Evolutionary conservation across 306 rosid genomes (phyloP).

Genomic region (Urtica urens): DNA sequence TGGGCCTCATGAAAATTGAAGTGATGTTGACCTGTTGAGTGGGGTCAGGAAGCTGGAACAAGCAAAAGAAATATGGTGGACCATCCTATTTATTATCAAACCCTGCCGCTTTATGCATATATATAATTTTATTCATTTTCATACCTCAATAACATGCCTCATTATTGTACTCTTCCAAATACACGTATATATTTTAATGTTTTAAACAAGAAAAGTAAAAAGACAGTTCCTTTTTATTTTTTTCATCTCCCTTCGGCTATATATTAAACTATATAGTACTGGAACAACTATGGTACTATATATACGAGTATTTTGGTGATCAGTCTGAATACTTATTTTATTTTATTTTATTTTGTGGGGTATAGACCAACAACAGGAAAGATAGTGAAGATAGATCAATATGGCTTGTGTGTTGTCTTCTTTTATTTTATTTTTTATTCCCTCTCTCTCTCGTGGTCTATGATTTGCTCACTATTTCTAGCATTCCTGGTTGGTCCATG

Average conservation of each 20-base stretch:
- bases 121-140: neutral
- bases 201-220: neutral
- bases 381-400: neutral
- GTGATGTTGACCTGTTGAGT: constrained; percentile 13
- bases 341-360: neutral
- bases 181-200: neutral
- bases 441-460: neutral
- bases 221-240: neutral
- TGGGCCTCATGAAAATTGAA: constrained; percentile 3
- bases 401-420: constrained; percentile 6
- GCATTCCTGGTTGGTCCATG: neutral
- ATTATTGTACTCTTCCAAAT: neutral
- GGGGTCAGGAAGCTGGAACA: constrained; percentile 3
- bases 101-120: neutral
- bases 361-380: constrained; percentile 9
- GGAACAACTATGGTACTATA: neutral
- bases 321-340: neutral
- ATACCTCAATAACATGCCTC: neutral
- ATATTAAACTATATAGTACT: neutral
- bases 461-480: neutral
- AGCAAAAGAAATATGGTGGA: constrained; percentile 11
- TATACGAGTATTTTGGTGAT: neutral
- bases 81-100: constrained; percentile 7
- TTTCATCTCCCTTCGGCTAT: neutral
- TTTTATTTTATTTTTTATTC: constrained; percentile 1